Evolutionary conservation across 2,329 filamentous ascomycete genomes (phyloP).

Genomic region (Raffaelea ambrosiae): DNA sequence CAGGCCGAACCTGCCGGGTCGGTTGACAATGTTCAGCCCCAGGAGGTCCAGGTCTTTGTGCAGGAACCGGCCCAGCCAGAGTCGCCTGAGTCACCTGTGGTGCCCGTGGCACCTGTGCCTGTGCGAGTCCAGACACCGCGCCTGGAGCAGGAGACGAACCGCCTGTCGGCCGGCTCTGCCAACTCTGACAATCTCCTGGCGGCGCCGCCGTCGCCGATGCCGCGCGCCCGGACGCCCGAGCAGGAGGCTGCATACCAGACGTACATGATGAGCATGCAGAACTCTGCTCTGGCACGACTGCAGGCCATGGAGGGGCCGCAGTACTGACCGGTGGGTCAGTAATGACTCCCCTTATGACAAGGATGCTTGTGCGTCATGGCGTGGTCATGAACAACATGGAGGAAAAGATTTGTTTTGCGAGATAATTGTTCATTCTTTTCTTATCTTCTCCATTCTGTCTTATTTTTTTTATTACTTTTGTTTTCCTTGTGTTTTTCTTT

Average conservation of each 20-base stretch:
- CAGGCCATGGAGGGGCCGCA: slow-evolving; percentile 15
- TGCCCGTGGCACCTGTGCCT: too few species aligned
- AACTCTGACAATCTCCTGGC: too few species aligned
- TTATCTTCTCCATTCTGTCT: neutral
- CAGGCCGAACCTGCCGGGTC: neutral
- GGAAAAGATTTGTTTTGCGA: too few species aligned
- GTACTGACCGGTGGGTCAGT: slow-evolving; percentile 6
- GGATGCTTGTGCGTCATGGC: too few species aligned
- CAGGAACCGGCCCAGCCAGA: too few species aligned
- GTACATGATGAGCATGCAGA: slow-evolving; percentile 19
- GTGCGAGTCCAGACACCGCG: too few species aligned
- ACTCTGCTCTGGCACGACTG: slow-evolving; percentile 10
- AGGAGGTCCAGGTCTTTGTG: neutral
- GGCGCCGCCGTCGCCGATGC: too few species aligned
- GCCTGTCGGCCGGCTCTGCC: too few species aligned
- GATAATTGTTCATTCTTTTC: neutral
- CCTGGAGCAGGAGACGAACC: too few species aligned
- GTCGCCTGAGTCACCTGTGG: too few species aligned
- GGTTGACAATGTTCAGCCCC: neutral
- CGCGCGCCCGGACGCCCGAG: neutral
- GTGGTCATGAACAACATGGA: too few species aligned
- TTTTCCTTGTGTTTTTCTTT: neutral
- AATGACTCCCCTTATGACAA: neutral
- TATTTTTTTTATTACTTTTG: neutral
- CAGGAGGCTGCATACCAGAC: slow-evolving; percentile 16